Evolutionary conservation across 768 basidiomycete genomes (phyloP).

Genomic region (Cyclocybe aegerita): DNA sequence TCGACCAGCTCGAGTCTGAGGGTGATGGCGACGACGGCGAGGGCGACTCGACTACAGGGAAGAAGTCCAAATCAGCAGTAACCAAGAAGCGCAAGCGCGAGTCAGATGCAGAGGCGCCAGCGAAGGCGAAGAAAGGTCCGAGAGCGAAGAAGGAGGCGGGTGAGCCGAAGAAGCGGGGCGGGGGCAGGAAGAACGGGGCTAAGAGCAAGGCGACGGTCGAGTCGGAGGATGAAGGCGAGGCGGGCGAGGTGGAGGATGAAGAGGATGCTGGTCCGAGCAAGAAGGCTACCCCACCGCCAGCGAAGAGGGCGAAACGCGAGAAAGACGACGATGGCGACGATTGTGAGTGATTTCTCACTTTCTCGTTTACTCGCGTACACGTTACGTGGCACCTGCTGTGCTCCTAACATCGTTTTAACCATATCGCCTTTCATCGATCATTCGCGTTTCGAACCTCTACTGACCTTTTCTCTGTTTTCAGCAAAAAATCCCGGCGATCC

Average conservation of each 20-base stretch:
- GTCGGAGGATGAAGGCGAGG: slow-evolving; percentile 61
- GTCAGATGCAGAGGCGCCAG: slow-evolving; percentile 39
- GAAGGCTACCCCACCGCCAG: slow-evolving; percentile 58
- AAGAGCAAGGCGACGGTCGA: slow-evolving; percentile 40
- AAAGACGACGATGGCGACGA: slow-evolving; percentile 68
- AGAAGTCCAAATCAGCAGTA: slow-evolving; percentile 24
- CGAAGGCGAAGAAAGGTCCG: slow-evolving; percentile 23
- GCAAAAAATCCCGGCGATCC: slow-evolving; percentile 67
- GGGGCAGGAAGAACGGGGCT: slow-evolving; percentile 26
- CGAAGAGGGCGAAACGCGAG: slow-evolving; percentile 61
- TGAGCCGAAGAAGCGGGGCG: slow-evolving; percentile 20
- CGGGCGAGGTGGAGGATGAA: slow-evolving; percentile 44
- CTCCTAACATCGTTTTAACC: neutral
- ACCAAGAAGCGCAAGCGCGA: slow-evolving; percentile 60
- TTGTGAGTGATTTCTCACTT: slow-evolving; percentile 37
- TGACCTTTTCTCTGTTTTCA: slow-evolving; percentile 9
- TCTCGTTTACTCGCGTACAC: neutral
- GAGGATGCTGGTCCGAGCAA: slow-evolving; percentile 51
- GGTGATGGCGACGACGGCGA: slow-evolving; percentile 36
- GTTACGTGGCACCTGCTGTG: neutral
- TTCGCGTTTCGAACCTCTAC: neutral
- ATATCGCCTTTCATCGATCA: neutral
- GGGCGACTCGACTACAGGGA: slow-evolving; percentile 38
- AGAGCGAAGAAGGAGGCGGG: slow-evolving; percentile 35
- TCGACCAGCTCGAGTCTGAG: slow-evolving; percentile 66